A percentile compares a stretch with the other conserved stretches of the same genome.
Evolutionary conservation across 441 rosid genomes (phyloP).

Genomic region (Eugenia klotzschiana): DNA sequence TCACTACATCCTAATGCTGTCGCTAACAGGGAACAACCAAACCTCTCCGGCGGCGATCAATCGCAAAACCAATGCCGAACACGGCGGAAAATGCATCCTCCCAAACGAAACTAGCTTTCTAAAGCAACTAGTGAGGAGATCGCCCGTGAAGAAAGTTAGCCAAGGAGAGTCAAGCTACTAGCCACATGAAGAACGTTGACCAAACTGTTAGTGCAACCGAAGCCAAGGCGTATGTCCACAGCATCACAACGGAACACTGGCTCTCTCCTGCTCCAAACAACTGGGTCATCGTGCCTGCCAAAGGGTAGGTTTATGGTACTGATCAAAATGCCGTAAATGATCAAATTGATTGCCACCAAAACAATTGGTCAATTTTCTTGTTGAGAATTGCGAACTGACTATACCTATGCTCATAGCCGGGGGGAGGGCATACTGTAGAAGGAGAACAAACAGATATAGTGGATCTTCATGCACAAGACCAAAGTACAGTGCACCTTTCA

Average conservation of each 20-base stretch:
- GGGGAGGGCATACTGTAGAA: constrained; percentile 44
- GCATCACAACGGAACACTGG: neutral
- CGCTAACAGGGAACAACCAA: neutral
- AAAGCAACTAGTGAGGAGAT: neutral
- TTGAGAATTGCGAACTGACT: neutral
- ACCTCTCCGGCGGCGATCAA: neutral
- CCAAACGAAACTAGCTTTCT: neutral
- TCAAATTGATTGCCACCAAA: neutral
- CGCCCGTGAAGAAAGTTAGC: neutral
- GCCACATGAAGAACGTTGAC: constrained; percentile 2
- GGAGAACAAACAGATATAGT: constrained; percentile 30
- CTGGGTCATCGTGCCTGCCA: neutral
- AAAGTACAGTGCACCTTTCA: constrained; percentile 21
- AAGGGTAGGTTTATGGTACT: neutral
- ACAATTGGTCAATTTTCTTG: neutral
- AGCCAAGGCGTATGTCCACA: neutral
- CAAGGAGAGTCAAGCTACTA: neutral
- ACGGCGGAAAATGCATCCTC: neutral
- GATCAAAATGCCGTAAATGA: neutral
- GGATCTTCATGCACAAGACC: constrained; percentile 33
- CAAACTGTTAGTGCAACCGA: neutral
- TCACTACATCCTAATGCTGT: neutral
- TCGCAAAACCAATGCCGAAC: neutral
- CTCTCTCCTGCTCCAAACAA: neutral
- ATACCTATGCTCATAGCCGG: constrained; percentile 41